Evolutionary conservation across 208 protist genomes (phyloP).

Genomic region (Paratrypanosoma confusum): DNA sequence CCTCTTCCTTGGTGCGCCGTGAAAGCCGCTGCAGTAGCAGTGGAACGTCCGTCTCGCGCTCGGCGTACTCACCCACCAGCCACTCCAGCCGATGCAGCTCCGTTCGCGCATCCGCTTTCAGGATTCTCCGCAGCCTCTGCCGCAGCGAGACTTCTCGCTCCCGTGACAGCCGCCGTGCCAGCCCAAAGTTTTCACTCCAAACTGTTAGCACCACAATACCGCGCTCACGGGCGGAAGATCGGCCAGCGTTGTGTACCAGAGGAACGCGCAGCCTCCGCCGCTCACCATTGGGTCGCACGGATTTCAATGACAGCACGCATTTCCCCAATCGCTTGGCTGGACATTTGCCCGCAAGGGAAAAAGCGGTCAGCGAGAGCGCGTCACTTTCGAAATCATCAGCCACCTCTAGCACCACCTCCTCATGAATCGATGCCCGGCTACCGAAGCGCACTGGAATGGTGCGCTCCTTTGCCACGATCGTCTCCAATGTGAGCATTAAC

Average conservation of each 20-base stretch:
- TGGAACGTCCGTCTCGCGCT: slow-evolving; percentile 25
- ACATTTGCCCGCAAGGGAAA: too few relatives aligned
- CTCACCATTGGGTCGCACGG: slow-evolving; percentile 43
- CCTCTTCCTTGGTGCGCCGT: background rate
- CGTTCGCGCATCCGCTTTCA: slow-evolving; percentile 16
- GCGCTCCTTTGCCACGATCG: too few relatives aligned
- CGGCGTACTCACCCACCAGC: slow-evolving; percentile 57
- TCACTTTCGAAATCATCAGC: too few relatives aligned
- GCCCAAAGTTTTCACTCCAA: slow-evolving; percentile 56
- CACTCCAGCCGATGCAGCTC: slow-evolving; percentile 74
- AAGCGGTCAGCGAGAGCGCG: too few relatives aligned
- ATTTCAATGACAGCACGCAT: slow-evolving; percentile 66
- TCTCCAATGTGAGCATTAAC: too few relatives aligned
- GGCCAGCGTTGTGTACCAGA: slow-evolving; percentile 41
- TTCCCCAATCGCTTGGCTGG: slow-evolving; percentile 48
- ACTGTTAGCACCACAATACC: slow-evolving; percentile 62
- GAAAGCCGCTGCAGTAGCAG: slow-evolving; percentile 9
- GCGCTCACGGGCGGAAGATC: slow-evolving; percentile 19
- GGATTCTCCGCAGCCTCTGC: slow-evolving; percentile 41
- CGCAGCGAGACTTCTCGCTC: slow-evolving; percentile 64
- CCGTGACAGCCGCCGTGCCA: slow-evolving; percentile 49
- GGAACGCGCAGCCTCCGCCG: slow-evolving; percentile 47
- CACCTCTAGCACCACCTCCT: too few relatives aligned
- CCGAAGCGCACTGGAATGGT: too few relatives aligned
- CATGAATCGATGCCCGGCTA: too few relatives aligned